These are phyloP conservation scores for Cercis canadensis DNA, from an alignment of 306 rosid genomes.

Conservation along the genomic window DNA sequence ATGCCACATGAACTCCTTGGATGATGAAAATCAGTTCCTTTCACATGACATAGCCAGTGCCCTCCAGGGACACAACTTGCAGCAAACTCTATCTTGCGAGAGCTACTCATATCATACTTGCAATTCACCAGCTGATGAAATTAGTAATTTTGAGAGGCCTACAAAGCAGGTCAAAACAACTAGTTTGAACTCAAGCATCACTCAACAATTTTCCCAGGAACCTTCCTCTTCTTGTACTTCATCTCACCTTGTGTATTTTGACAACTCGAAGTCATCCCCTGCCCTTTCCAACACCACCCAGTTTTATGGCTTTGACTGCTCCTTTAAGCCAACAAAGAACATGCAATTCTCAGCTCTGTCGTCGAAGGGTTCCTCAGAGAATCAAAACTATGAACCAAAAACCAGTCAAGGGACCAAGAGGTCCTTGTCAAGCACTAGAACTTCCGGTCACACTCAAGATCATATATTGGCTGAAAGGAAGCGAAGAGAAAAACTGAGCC, in stretches of 20 bases:
- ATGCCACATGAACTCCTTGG: constrained; percentile 38
- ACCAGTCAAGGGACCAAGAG: constrained; percentile 41
- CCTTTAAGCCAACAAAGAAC: constrained; percentile 39
- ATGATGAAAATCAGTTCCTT: constrained; percentile 39
- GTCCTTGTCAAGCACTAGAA: constrained; percentile 27
- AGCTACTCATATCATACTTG: constrained; percentile 38
- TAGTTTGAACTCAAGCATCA: constrained; percentile 37
- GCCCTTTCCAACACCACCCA: constrained; percentile 26
- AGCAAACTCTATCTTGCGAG: constrained; percentile 50
- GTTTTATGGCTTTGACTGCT: constrained; percentile 25
- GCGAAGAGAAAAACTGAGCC: constrained; percentile 80
- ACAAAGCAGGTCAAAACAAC: constrained; percentile 18
- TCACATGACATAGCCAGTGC: constrained; percentile 47
- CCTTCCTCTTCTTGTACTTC: constrained; percentile 52
- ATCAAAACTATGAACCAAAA: constrained; percentile 29
- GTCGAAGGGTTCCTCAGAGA: constrained; percentile 34
- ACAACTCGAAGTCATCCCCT: constrained; percentile 39
- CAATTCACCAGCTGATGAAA: constrained; percentile 46
- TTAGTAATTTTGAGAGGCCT: constrained; percentile 42
- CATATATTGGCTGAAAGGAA: constrained; percentile 84
- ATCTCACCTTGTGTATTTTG: constrained; percentile 64
- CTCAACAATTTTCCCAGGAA: constrained; percentile 36
- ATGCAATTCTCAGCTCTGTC: constrained; percentile 34
- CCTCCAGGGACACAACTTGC: constrained; percentile 30
- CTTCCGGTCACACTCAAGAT: constrained; percentile 56